phyloP scores from a whole-genome alignment of 371 early-diverging fungal species.

The Apophysomyces trapeziformis region DNA sequence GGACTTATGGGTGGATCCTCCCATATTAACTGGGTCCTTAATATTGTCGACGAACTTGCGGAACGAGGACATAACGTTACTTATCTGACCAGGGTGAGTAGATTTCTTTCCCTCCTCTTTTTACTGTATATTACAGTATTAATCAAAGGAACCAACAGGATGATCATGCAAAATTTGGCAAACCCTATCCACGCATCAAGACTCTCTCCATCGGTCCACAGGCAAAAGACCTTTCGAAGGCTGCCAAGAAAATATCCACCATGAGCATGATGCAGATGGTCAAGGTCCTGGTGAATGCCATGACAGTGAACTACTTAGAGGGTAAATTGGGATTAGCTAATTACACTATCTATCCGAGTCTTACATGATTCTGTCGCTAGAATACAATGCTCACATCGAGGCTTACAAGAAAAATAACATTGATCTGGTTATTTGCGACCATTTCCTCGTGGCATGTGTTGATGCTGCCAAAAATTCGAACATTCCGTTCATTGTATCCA shows the following conservation, averaged over 20 bases:
- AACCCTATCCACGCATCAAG: conserved; percentile 20
- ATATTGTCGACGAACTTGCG: conserved; percentile 12
- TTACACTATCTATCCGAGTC: conserved; percentile 2
- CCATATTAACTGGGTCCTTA: conserved; percentile 16
- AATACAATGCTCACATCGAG: conserved; percentile 2
- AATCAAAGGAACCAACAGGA: conserved; percentile 17
- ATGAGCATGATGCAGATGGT: neutral
- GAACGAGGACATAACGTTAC: conserved; percentile 15
- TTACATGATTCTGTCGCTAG: neutral
- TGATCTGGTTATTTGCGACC: conserved; percentile 21
- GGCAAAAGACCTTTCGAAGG: neutral
- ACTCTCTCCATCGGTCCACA: conserved; percentile 17
- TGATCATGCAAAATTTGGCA: conserved; percentile 21
- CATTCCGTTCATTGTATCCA: conserved; percentile 15
- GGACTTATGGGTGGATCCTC: conserved; percentile 15
- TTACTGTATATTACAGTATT: neutral
- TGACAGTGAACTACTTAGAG: neutral
- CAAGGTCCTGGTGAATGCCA: neutral
- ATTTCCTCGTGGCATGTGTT: conserved; percentile 9
- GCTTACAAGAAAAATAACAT: conserved; percentile 2
- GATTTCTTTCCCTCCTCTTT: neutral
- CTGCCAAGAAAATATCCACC: neutral
- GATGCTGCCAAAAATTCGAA: conserved; percentile 13
- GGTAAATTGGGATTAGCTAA: neutral
- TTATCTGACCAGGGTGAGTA: conserved; percentile 13